Evolutionary conservation across 2,329 filamentous ascomycete species (phyloP), one percentile per base, ranked within the genome.

Genomic region (Pyrenophora teres): DNA sequence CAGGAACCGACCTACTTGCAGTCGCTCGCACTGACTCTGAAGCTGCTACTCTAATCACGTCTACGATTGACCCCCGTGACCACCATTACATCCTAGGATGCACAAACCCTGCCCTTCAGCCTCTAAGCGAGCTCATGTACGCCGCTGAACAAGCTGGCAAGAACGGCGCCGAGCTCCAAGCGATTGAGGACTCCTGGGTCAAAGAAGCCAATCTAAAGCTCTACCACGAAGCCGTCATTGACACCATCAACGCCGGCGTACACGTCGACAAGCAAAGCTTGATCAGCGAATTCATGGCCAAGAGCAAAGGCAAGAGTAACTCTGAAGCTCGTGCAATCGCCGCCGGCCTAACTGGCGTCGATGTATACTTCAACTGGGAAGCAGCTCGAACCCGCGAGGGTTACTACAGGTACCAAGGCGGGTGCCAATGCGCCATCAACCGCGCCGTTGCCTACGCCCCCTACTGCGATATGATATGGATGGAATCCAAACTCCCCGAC

Each of bases 401-500:
- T 10, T 99, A 88, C 84, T 97, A 96, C 81, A 83, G 94, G 57
- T 88, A 97, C 73, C 83, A 90, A 76, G 94, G 94, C 54, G 94
- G 94, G 53, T 96, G 90, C 69, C 87, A 92, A 75, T 96, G 90
- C 74, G 92, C 92, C 54, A 80, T 97, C 73, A 95, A 94, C 81
- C 86, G 93, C 40, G 93, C 92, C 30, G 79, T 96, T 52, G 91
- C 93, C 5, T 97, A 95, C 71, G 93, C 90, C 0, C 93, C 94
- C 2, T 96, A 95, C 78, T 89, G 88, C 57, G 93, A 97, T 70
- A 86, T 95, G 74, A 96, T 99, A 76, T 99, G 94, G 94, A 99
- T 99, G 94, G 94, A 99, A 84, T 93, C 88, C 79, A 97, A 96
- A 80, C 81, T 96, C 62, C 94, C 94, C 39, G 93, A 97, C 74